Conservation (phyloP, 345 rosid genomes). For the Aurinia saxatilis region DNA sequence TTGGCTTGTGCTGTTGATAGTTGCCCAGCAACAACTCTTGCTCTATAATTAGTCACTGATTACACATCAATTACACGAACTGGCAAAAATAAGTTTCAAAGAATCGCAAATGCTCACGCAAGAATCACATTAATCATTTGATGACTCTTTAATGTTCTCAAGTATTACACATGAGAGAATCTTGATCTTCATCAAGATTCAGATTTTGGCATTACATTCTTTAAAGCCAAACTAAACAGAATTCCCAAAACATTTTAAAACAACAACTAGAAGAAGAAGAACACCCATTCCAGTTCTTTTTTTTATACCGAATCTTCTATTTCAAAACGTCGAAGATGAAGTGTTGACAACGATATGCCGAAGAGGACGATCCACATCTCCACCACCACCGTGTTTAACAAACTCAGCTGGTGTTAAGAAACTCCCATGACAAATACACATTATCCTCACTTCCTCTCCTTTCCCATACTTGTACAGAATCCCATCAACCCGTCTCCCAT, state of each 20-base stretch:
- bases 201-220: conserved; percentile 15
- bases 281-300: background rate
- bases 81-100: background rate
- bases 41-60: no score
- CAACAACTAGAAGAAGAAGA: background rate
- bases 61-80: background rate
- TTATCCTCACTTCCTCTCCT: conserved; percentile 61
- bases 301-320: background rate
- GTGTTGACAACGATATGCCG: conserved; percentile 68
- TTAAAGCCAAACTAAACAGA: conserved; percentile 15
- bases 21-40: conserved; percentile 53
- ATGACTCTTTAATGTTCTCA: conserved; percentile 19
- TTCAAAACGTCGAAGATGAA: conserved; percentile 30
- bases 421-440: conserved; percentile 80
- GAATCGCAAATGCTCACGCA: background rate
- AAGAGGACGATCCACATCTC: conserved; percentile 64
- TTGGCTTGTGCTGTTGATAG: conserved; percentile 51
- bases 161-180: conserved; percentile 14
- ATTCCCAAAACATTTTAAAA: background rate
- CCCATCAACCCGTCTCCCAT: conserved; percentile 63
- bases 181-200: conserved; percentile 22
- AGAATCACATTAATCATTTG: conserved; percentile 7
- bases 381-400: conserved; percentile 75
- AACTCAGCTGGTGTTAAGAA: conserved; percentile 73
- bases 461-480: conserved; percentile 62